Conservation (phyloP, 2,329 filamentous ascomycete species). For the Diaporthe vexans region DNA sequence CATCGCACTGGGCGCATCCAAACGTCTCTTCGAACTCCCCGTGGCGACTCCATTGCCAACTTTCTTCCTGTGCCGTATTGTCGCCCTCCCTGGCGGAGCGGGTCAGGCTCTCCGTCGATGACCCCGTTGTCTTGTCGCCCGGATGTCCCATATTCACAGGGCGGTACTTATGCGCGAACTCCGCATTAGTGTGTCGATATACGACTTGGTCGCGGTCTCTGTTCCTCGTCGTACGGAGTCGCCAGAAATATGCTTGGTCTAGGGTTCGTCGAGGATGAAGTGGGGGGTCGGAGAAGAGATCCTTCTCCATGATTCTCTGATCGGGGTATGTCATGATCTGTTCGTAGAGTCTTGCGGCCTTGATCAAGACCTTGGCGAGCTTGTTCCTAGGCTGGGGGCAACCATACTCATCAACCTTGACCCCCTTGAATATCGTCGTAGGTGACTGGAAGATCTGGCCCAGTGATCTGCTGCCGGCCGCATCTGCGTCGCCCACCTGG, state of each 20-base stretch:
- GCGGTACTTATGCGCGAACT: conserved; percentile 33
- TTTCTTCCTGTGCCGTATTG: not conserved
- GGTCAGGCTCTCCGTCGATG: conserved; percentile 39
- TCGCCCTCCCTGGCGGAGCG: not conserved
- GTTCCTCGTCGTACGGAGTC: conserved; percentile 53
- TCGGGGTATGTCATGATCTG: conserved; percentile 54
- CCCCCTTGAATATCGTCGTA: conserved; percentile 27
- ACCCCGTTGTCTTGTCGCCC: not conserved
- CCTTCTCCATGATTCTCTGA: conserved; percentile 50
- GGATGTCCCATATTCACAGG: not conserved
- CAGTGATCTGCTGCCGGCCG: too few species aligned
- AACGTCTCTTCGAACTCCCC: conserved; percentile 39
- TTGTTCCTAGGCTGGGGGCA: conserved; percentile 32
- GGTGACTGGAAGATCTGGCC: conserved; percentile 26
- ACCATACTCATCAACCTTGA: conserved; percentile 17
- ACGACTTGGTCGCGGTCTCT: conserved; percentile 60
- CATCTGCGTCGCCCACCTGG: not conserved
- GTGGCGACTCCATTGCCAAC: conserved; percentile 41
- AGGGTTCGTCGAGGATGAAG: conserved; percentile 60
- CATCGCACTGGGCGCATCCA: conserved; percentile 46
- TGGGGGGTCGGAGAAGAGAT: conserved; percentile 51
- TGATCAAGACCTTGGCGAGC: conserved; percentile 50
- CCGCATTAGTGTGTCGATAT: conserved; percentile 52
- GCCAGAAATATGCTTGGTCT: conserved; percentile 61
- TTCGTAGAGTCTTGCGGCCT: conserved; percentile 53